Evolutionary conservation across 1,284 basidiomycete genomes (phyloP).

Genomic region (Microbotryum scabiosae): DNA sequence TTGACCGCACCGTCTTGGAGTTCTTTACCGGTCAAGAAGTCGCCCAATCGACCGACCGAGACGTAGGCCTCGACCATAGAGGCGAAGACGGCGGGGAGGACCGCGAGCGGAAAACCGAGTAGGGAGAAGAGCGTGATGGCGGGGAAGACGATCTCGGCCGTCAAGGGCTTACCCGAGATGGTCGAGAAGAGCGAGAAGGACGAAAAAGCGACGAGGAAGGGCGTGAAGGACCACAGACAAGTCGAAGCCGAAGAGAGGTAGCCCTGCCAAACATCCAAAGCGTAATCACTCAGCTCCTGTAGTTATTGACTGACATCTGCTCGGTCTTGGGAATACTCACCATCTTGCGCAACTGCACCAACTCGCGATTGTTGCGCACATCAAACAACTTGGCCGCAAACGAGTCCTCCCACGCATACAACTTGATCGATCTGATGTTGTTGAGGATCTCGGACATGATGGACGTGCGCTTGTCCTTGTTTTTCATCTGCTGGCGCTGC

Average conservation of each 20-base stretch:
- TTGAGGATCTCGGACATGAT: conserved; percentile 62
- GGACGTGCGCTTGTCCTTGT: conserved; percentile 52
- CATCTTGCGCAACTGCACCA: conserved; percentile 71
- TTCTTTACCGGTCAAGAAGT: conserved; percentile 70
- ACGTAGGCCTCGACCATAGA: conserved; percentile 78
- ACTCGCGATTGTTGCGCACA: conserved; percentile 76
- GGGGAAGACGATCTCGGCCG: conserved; percentile 87
- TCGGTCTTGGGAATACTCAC: conserved; percentile 40
- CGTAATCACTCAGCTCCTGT: conserved; percentile 16
- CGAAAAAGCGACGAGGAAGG: conserved; percentile 69
- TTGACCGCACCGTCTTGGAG: conserved; percentile 65
- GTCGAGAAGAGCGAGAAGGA: conserved; percentile 74
- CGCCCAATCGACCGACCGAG: conserved; percentile 67
- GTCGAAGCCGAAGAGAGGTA: conserved; percentile 30
- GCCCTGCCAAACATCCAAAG: conserved; percentile 47
- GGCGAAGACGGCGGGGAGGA: conserved; percentile 46
- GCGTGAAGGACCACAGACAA: conserved; percentile 39
- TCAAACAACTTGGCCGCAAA: conserved; percentile 65
- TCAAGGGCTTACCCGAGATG: conserved; percentile 62
- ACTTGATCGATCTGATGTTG: conserved; percentile 76
- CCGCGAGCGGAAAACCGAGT: conserved; percentile 71
- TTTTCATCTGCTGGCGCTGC: conserved; percentile 85
- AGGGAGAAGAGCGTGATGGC: conserved; percentile 88
- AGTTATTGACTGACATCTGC: too few species aligned
- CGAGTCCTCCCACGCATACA: conserved; percentile 64